phyloP scores from a whole-genome alignment of 768 basidiomycete species.

The Pleurotus platypus region DNA sequence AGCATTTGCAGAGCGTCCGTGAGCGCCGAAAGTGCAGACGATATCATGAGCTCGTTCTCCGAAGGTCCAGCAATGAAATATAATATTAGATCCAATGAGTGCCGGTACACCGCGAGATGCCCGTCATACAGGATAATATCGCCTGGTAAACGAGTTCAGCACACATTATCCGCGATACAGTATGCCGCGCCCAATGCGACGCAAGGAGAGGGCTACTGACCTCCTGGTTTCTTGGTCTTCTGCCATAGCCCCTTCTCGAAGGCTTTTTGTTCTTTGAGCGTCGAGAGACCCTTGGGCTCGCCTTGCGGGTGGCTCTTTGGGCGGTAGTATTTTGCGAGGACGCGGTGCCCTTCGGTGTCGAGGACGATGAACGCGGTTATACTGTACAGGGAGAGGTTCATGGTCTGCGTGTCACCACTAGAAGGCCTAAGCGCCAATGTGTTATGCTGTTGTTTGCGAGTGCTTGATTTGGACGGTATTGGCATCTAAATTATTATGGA shows the following conservation, averaged over 20 bases:
- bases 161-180: neutral
- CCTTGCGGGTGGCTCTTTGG: conserved; percentile 63
- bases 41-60: conserved; percentile 97
- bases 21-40: conserved; percentile 78
- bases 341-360: conserved; percentile 92
- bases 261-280: conserved; percentile 87
- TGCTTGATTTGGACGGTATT: neutral
- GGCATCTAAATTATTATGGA: neutral
- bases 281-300: conserved; percentile 59
- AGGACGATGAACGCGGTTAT: conserved; percentile 86
- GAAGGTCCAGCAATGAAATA: conserved; percentile 85
- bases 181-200: neutral
- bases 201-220: conserved; percentile 36
- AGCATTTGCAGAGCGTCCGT: conserved; percentile 83
- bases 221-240: conserved; percentile 92
- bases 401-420: conserved; percentile 10
- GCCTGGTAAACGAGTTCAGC: conserved; percentile 39
- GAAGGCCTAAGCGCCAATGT: too few species aligned
- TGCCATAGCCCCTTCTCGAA: conserved; percentile 96
- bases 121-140: conserved; percentile 92
- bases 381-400: conserved; percentile 89
- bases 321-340: conserved; percentile 93
- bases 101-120: conserved; percentile 89
- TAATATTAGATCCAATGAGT: conserved; percentile 93
- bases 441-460: neutral